These are phyloP conservation scores for Mikania micrantha DNA, from an alignment of 129 eudicot genomes.

Conservation along the genomic window DNA sequence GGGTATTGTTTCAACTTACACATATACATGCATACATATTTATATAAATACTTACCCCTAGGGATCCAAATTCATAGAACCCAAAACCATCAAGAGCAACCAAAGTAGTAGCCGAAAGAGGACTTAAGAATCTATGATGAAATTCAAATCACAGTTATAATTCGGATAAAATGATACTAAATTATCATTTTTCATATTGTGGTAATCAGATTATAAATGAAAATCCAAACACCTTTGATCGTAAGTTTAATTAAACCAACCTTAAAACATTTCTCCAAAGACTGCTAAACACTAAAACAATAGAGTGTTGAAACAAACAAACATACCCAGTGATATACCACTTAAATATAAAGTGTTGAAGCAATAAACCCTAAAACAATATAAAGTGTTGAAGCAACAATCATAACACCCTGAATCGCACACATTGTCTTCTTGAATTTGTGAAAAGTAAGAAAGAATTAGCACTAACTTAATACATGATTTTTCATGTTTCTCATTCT, in stretches of 20 bases:
- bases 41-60: slow-evolving; percentile 39
- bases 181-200: background rate
- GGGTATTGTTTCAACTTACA: background rate
- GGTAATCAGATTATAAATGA: background rate
- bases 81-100: slow-evolving; percentile 69
- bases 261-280: slow-evolving; percentile 89
- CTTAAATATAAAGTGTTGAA: too few species aligned
- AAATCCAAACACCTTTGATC: background rate
- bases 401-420: slow-evolving; percentile 86
- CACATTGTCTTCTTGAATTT: slow-evolving; percentile 87
- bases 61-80: slow-evolving; percentile 68
- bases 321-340: too few species aligned
- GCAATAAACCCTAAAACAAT: slow-evolving; percentile 91
- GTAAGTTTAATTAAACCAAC: slow-evolving; percentile 20
- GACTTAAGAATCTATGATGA: slow-evolving; percentile 42
- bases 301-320: too few species aligned
- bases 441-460: slow-evolving; percentile 15
- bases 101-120: slow-evolving; percentile 63
- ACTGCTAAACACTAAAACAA: too few species aligned
- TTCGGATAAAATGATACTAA: too few species aligned
- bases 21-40: background rate
- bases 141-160: too few species aligned
- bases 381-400: slow-evolving; percentile 83
- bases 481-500: slow-evolving; percentile 1
- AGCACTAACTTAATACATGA: background rate